Conservation (phyloP, 768 basidiomycete genomes). For the Hypholoma sublateritium region DNA sequence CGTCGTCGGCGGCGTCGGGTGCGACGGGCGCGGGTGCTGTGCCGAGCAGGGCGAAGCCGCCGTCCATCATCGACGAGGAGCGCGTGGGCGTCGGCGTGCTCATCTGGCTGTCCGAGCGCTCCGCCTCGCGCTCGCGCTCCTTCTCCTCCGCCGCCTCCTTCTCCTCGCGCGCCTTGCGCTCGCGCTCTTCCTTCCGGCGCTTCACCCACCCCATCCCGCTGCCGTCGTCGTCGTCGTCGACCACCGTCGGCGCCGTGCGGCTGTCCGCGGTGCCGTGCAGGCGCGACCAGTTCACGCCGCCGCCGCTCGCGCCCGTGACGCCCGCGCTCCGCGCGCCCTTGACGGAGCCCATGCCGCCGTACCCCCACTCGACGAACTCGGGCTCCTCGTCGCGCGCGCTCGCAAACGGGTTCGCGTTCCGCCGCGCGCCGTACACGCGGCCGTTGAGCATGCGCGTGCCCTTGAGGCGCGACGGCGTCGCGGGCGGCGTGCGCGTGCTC, state of each 20-base stretch:
- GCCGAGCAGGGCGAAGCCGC: not conserved
- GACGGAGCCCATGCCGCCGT: constrained; percentile 78
- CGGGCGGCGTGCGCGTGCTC: not conserved
- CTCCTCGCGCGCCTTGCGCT: constrained; percentile 31
- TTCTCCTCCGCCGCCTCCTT: constrained; percentile 13
- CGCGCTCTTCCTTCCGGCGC: constrained; percentile 43
- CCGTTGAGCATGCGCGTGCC: constrained; percentile 81
- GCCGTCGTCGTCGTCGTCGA: constrained; percentile 72
- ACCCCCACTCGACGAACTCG: constrained; percentile 93
- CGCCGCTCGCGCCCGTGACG: constrained; percentile 19
- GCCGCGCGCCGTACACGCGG: constrained; percentile 68
- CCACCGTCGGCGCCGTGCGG: constrained; percentile 16
- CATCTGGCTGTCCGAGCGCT: constrained; percentile 14
- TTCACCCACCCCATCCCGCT: constrained; percentile 86
- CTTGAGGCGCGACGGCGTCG: constrained; percentile 23
- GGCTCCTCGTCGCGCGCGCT: constrained; percentile 68
- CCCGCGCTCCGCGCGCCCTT: constrained; percentile 38
- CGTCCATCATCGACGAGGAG: constrained; percentile 14
- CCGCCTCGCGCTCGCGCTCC: constrained; percentile 5
- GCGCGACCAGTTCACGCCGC: constrained; percentile 28
- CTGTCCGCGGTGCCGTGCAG: constrained; percentile 18
- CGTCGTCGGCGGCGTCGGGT: not conserved
- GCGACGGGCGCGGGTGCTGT: not conserved
- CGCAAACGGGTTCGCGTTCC: constrained; percentile 59
- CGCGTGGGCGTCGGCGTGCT: constrained; percentile 20